Conservation (phyloP, 306 rosid species). For the Ormosia semicastrata region DNA sequence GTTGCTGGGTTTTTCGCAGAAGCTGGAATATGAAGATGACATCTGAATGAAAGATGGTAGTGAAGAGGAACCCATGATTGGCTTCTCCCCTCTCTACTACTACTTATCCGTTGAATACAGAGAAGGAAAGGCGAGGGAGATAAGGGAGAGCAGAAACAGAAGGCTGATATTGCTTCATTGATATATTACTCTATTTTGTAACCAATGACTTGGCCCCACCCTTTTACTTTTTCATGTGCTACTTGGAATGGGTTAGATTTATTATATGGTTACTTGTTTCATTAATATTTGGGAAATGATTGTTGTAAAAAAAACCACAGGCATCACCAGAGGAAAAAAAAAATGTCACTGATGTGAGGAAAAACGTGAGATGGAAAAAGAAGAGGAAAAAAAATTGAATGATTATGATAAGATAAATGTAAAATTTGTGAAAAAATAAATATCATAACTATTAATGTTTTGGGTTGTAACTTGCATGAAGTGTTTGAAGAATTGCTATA, state of each 20-base stretch:
- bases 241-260: too few relatives aligned
- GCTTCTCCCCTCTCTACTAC: constrained; percentile 30
- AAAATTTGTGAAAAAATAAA: too few relatives aligned
- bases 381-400: too few relatives aligned
- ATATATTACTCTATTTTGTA: neutral
- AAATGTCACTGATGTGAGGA: too few relatives aligned
- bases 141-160: constrained; percentile 30
- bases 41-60: constrained; percentile 44
- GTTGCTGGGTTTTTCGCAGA: constrained; percentile 29
- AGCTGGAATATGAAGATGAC: constrained; percentile 23
- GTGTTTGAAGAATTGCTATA: too few relatives aligned
- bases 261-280: too few relatives aligned
- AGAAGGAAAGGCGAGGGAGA: constrained; percentile 8
- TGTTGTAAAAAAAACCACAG: too few relatives aligned
- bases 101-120: neutral
- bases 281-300: neutral
- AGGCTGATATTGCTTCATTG: constrained; percentile 25
- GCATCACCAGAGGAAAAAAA: too few relatives aligned
- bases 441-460: too few relatives aligned
- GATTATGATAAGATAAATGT: too few relatives aligned
- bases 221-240: neutral
- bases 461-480: too few relatives aligned
- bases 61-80: constrained; percentile 62
- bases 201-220: neutral
- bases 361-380: too few relatives aligned